Evolutionary conservation across 1,139 yeast genomes (phyloP), one percentile per base, ranked within the genome.

Genomic region (Nakaseomyces delphensis): DNA sequence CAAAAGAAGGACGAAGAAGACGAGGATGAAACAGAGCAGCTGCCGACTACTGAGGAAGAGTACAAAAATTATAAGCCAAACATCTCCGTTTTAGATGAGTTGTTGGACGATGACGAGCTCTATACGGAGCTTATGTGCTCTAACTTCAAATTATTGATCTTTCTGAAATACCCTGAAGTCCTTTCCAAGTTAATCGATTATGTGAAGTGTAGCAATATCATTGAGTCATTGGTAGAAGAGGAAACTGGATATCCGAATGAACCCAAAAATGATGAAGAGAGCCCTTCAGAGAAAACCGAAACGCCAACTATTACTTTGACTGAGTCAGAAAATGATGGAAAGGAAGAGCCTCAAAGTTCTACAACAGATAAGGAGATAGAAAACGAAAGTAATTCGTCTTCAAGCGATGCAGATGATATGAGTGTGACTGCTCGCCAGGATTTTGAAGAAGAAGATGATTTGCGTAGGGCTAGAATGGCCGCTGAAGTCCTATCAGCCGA

Each of bases 401-500:
- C 63, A 1, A 61, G 59, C 30, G 54, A 62, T 3, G 62, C 62
- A 21, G 61, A 59, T 21, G 56, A 53, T 45, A 53, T 52, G 43
- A 58, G 55, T 43, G 53, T 48, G 18, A 62, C 60, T 9, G 48
- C 57, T 13, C 57, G 60, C 21, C 56, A 56, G 19, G 76, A 71
- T 46, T 62, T 69, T 3, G 66, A 65, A 10, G 78, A 75, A 43
- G 84, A 80, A 51, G 69, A 66, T 16, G 76, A 76, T 45, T 70
- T 76, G 14, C 73, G 89, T 51, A 73, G 86, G 55, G 93, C 96
- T 3, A 83, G 87, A 43, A 74, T 89, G 48, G 91, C 96, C 3
- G 85, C 96, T 1, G 98, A 93, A 59, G 82, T 91, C 36, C 69
- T 91, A 36, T 78, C 91, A 44, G 87, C 94, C 3, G 97, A 91